phyloP scores from a whole-genome alignment of 73 alveolate species.

The Effrenium voratum region DNA sequence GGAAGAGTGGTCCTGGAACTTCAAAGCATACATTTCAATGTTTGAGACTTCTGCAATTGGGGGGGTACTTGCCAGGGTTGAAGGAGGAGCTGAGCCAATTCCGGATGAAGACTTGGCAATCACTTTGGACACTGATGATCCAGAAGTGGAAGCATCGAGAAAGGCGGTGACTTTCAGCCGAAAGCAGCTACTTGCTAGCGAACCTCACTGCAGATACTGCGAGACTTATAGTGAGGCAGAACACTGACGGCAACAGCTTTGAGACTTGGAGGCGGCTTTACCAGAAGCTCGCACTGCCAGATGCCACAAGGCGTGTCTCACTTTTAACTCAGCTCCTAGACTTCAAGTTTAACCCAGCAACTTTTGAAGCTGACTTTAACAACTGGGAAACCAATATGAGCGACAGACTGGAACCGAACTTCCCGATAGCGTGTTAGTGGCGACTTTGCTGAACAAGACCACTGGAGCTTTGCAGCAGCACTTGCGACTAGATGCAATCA shows the following conservation, averaged over 20 bases:
- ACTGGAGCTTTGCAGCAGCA: slow-evolving; percentile 41
- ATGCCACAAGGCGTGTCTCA: slow-evolving; percentile 4
- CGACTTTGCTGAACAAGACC: slow-evolving; percentile 37
- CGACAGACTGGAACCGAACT: not conserved
- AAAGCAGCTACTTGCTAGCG: not conserved
- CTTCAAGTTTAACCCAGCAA: not conserved
- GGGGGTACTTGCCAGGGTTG: not conserved
- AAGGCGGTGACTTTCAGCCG: not conserved
- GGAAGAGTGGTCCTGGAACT: slow-evolving; percentile 47
- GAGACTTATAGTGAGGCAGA: not conserved
- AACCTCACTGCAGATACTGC: not conserved
- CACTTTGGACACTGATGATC: not conserved
- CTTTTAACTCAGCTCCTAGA: not conserved
- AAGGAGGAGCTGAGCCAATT: not conserved
- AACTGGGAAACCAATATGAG: slow-evolving; percentile 13
- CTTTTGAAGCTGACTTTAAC: slow-evolving; percentile 10
- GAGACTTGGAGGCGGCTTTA: not conserved
- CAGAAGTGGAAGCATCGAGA: too few species aligned
- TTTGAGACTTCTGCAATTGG: not conserved
- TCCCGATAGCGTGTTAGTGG: slow-evolving; percentile 1
- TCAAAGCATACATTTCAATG: not conserved
- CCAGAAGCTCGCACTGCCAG: not conserved
- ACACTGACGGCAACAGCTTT: too few species aligned
- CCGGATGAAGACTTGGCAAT: not conserved
- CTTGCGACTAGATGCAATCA: not conserved